Base-by-base conservation (phyloP, 306 rosid genomes). In the Quercus rubra region DNA sequence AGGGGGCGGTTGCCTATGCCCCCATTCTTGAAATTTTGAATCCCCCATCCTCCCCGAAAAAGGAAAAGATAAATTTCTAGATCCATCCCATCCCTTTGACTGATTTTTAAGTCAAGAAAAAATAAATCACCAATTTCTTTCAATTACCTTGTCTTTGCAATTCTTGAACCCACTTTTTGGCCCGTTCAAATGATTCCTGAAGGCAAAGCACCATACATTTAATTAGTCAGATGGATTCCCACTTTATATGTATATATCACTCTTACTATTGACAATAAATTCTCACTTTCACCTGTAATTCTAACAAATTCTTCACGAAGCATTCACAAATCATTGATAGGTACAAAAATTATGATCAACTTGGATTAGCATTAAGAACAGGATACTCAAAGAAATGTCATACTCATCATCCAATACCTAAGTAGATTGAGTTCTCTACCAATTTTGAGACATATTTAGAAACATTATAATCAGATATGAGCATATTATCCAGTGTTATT, bases 81-180 rank as follows among this genome's bases (percentile, higher is more conserved):
- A 41, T 41, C 46, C 46, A 41, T 49, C 54, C 54, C 17, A 13
- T 0, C 17, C 54, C 54, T 13, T 49, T 12, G 54, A 49, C 54
- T 49, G 54, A 49, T 49, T 49, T 13, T 49, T 1, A 49, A 49
- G 54, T 49, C 54, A 49, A 49, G 54, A 12, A 49, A 49, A 49
- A 12, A 35, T 6, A 49, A 12, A 49, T 33, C 69, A 31, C 23
- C 49, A 25, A 13, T 58, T 67, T 9, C 25, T 78, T 38, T 17
- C 12, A 19, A 13, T 86, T 85, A 91, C 98, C 98, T 90, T 93
- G 98, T 78, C 94, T 83, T 82, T 88, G 97, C 80, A 93, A 88
- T 88, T 93, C 97, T 73, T 55, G 89, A 75, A 93, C 92, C 98
- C 98, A 93, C 69, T 90, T 93, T 85, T 90, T 93, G 55, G 97